phyloP scores from a whole-genome alignment of 2,329 filamentous ascomycete species.

The Penicillium concentricum region DNA sequence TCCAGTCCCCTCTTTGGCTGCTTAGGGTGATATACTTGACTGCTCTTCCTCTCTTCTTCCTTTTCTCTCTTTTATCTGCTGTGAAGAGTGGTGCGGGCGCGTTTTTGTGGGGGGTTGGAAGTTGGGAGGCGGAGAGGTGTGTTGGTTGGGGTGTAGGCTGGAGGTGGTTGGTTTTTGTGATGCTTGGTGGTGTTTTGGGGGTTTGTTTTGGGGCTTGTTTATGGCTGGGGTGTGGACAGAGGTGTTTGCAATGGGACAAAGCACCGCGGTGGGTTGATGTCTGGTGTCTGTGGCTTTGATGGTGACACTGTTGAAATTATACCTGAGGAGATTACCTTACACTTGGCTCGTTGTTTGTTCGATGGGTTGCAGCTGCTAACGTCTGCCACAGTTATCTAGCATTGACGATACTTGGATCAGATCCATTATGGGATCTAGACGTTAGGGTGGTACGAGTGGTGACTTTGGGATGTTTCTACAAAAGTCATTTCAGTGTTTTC shows the following conservation, averaged over 20 bases:
- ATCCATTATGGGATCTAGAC: background rate
- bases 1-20: background rate
- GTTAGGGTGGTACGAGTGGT: background rate
- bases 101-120: background rate
- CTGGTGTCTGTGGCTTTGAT: constrained; percentile 31
- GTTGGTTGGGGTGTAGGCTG: constrained; percentile 9
- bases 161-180: constrained; percentile 2
- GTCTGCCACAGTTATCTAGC: background rate
- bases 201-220: background rate
- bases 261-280: constrained; percentile 31
- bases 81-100: constrained; percentile 1
- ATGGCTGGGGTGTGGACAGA: constrained; percentile 4
- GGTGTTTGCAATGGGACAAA: constrained; percentile 13
- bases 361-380: background rate
- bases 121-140: constrained; percentile 6
- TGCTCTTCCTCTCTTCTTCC: background rate
- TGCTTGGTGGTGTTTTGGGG: background rate
- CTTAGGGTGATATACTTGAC: background rate
- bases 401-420: too few species aligned
- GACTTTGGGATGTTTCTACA: background rate
- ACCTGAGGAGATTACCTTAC: constrained; percentile 42
- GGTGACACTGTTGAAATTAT: constrained; percentile 44
- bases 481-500: too few species aligned
- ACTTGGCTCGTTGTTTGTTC: background rate
- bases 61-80: constrained; percentile 2